Evolutionary conservation across 345 rosid genomes (phyloP).

Genomic region (Citrus sp.): DNA sequence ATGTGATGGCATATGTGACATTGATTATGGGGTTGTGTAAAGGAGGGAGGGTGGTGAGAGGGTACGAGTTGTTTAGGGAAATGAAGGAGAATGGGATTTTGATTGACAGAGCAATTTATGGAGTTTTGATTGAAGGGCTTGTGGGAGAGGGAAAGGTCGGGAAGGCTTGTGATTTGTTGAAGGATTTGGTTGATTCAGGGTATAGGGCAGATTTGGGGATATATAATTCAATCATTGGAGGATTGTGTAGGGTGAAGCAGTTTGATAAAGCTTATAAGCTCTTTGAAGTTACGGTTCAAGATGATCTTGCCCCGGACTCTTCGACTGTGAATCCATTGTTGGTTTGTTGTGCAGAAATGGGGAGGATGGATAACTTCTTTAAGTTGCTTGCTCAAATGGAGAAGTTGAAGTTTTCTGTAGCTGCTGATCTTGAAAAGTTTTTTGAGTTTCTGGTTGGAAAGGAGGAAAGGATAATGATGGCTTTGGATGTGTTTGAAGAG

Average conservation of each 20-base stretch:
- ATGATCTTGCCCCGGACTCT: constrained; percentile 70
- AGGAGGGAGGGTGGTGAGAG: constrained; percentile 56
- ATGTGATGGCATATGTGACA: constrained; percentile 82
- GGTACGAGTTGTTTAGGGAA: constrained; percentile 60
- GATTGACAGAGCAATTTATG: constrained; percentile 70
- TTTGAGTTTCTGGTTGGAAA: constrained; percentile 52
- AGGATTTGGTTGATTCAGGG: constrained; percentile 84
- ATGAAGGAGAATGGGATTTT: constrained; percentile 66
- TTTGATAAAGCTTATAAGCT: constrained; percentile 79
- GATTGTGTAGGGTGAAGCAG: constrained; percentile 55
- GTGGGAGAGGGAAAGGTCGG: constrained; percentile 64
- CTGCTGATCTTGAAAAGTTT: constrained; percentile 52
- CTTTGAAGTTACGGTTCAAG: constrained; percentile 47
- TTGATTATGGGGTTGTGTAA: constrained; percentile 62
- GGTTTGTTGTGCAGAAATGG: constrained; percentile 54
- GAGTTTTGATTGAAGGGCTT: constrained; percentile 64
- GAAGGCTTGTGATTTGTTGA: constrained; percentile 61
- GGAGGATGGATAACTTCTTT: constrained; percentile 46
- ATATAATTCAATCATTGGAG: constrained; percentile 73
- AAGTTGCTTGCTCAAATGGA: constrained; percentile 54
- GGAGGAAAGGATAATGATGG: constrained; percentile 42
- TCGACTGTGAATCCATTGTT: constrained; percentile 69
- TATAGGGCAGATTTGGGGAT: constrained; percentile 81
- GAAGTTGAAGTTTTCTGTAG: constrained; percentile 49
- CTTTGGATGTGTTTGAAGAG: constrained; percentile 58